phyloP scores from a whole-genome alignment of 306 rosid species.

The Dalbergia cultrata region DNA sequence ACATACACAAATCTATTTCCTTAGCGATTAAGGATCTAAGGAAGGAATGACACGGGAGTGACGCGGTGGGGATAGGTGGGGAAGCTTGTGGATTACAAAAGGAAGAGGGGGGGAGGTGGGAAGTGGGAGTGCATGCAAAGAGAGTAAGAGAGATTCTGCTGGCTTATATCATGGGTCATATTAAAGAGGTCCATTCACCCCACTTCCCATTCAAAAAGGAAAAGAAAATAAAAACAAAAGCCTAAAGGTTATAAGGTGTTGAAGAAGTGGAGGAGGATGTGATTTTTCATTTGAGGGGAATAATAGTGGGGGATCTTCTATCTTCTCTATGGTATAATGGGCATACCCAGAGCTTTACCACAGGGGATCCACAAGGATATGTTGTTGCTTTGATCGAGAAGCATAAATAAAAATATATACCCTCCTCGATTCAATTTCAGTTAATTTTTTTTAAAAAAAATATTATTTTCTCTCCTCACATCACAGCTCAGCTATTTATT shows the following conservation, averaged over 20 bases:
- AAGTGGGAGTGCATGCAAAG: not conserved
- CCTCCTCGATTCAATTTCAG: slow-evolving; percentile 47
- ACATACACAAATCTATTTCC: slow-evolving; percentile 1
- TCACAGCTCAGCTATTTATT: slow-evolving; percentile 9
- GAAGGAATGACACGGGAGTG: slow-evolving; percentile 46
- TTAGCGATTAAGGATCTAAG: slow-evolving; percentile 58
- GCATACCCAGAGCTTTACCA: slow-evolving; percentile 32
- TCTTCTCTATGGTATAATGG: slow-evolving; percentile 41
- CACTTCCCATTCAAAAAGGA: slow-evolving; percentile 53
- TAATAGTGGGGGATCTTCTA: slow-evolving; percentile 62
- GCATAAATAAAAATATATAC: slow-evolving; percentile 15
- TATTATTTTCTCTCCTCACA: no score
- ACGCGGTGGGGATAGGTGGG: slow-evolving; percentile 51
- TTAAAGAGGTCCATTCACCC: slow-evolving; percentile 56
- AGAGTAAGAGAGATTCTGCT: slow-evolving; percentile 57
- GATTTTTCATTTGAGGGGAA: slow-evolving; percentile 45
- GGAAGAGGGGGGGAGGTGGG: slow-evolving; percentile 41
- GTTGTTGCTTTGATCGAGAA: slow-evolving; percentile 43
- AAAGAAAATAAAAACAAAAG: slow-evolving; percentile 16
- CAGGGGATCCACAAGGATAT: slow-evolving; percentile 63
- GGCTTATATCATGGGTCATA: slow-evolving; percentile 50
- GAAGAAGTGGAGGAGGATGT: slow-evolving; percentile 53
- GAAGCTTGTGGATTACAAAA: slow-evolving; percentile 76
- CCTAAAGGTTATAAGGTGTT: slow-evolving; percentile 38
- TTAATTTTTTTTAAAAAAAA: not conserved